These are phyloP conservation scores for Neofusicoccum laricinum DNA, from an alignment of 2,329 filamentous ascomycete genomes.

Conservation along the genomic window DNA sequence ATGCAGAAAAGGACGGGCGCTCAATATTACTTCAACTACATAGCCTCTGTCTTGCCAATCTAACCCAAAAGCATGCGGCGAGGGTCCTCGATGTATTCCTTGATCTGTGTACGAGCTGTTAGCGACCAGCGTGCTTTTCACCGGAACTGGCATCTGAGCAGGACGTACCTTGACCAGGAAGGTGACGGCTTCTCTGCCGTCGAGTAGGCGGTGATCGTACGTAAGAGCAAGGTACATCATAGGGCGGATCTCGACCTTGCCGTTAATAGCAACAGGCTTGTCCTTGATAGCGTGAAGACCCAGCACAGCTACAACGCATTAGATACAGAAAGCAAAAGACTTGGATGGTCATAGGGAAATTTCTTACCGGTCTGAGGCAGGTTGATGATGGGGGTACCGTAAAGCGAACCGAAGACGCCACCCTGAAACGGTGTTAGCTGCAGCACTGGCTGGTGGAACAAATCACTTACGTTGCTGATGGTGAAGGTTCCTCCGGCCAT, in stretches of 20 bases:
- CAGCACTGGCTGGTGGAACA: neutral
- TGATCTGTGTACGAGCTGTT: slow-evolving; percentile 52
- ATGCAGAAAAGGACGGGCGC: slow-evolving; percentile 2
- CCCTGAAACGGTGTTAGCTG: slow-evolving; percentile 44
- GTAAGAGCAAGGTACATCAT: slow-evolving; percentile 99
- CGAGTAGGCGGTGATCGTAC: slow-evolving; percentile 93
- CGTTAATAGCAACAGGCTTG: slow-evolving; percentile 81
- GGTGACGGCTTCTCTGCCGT: slow-evolving; percentile 91
- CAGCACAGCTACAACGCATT: slow-evolving; percentile 59
- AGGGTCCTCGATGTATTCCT: slow-evolving; percentile 96
- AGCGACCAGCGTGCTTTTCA: neutral
- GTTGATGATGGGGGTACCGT: slow-evolving; percentile 99
- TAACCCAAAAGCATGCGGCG: slow-evolving; percentile 74
- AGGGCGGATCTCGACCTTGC: slow-evolving; percentile 89
- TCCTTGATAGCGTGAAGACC: slow-evolving; percentile 98
- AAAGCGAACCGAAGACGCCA: slow-evolving; percentile 93
- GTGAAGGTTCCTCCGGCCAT: slow-evolving; percentile 99
- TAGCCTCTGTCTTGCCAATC: neutral
- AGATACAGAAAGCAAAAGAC: slow-evolving; percentile 19
- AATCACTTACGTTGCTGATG: slow-evolving; percentile 72
- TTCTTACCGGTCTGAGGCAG: slow-evolving; percentile 72
- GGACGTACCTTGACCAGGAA: slow-evolving; percentile 76
- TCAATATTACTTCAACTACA: neutral
- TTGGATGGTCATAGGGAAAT: neutral
- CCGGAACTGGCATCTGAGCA: neutral